phyloP scores from a whole-genome alignment of 1,284 basidiomycete genomes.

The Stereum hirsutum region DNA sequence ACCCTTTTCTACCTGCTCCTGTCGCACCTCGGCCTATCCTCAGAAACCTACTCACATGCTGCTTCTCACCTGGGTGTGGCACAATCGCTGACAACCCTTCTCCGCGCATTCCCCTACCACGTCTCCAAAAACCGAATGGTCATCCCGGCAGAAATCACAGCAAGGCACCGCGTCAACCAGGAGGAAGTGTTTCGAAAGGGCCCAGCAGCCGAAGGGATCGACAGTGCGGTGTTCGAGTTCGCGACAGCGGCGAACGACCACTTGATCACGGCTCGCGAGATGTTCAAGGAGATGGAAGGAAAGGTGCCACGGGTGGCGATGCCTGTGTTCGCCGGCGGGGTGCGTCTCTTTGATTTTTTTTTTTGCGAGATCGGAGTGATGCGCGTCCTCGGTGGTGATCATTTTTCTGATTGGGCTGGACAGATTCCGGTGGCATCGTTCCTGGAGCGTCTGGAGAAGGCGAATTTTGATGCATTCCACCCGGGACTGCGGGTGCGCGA shows the following conservation, averaged over 20 bases:
- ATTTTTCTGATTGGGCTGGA: not conserved
- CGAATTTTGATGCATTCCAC: slow-evolving; percentile 80
- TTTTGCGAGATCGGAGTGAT: slow-evolving; percentile 10
- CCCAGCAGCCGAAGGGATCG: slow-evolving; percentile 49
- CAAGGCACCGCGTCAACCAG: slow-evolving; percentile 73
- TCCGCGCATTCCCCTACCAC: slow-evolving; percentile 74
- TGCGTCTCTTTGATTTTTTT: slow-evolving; percentile 30
- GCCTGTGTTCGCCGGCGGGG: slow-evolving; percentile 75
- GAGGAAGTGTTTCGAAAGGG: slow-evolving; percentile 81
- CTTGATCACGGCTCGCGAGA: slow-evolving; percentile 73
- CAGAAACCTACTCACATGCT: slow-evolving; percentile 61
- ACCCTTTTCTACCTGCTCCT: slow-evolving; percentile 76
- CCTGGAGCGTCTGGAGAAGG: slow-evolving; percentile 65
- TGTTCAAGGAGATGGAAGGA: slow-evolving; percentile 57
- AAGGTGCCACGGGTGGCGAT: slow-evolving; percentile 58
- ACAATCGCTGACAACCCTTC: slow-evolving; percentile 62
- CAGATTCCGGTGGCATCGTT: slow-evolving; percentile 74
- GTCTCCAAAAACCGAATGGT: slow-evolving; percentile 66
- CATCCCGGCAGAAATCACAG: slow-evolving; percentile 80
- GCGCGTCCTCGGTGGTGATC: not conserved
- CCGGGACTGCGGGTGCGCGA: slow-evolving; percentile 62
- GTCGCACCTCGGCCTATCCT: slow-evolving; percentile 60
- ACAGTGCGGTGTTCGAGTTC: slow-evolving; percentile 81
- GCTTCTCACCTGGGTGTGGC: slow-evolving; percentile 73
- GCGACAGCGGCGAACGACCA: slow-evolving; percentile 90